Conservation (phyloP, 2,329 filamentous ascomycete species). For the Fusarium sp. region DNA sequence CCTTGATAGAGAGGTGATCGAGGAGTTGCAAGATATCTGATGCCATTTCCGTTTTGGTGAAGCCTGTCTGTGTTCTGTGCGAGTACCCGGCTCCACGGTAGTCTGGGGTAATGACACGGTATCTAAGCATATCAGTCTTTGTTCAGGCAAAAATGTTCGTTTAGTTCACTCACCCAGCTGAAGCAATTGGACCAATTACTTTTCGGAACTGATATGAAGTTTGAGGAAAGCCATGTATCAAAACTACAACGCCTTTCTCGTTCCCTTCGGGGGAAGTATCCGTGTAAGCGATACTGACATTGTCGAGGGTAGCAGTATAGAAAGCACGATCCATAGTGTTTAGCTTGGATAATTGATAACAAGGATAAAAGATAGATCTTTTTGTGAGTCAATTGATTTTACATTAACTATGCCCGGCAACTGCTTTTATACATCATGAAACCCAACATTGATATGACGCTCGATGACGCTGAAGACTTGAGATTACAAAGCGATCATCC, state of each 20-base stretch:
- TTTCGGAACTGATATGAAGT: constrained; percentile 28
- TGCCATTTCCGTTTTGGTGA: constrained; percentile 27
- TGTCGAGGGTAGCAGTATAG: constrained; percentile 9
- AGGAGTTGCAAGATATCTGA: constrained; percentile 9
- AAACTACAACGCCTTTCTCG: constrained; percentile 13
- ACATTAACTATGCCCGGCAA: no score
- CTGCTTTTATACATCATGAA: neutral
- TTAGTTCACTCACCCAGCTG: neutral
- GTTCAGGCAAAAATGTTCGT: no score
- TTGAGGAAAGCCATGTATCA: constrained; percentile 25
- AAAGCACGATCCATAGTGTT: constrained; percentile 10
- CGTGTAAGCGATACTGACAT: constrained; percentile 18
- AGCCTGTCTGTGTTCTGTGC: constrained; percentile 13
- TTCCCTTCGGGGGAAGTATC: constrained; percentile 1
- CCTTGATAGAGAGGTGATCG: constrained; percentile 6
- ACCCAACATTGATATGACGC: constrained; percentile 9
- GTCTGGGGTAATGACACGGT: constrained; percentile 21
- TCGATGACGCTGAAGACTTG: constrained; percentile 27
- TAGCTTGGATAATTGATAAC: neutral
- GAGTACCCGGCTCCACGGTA: constrained; percentile 21
- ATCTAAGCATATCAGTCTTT: neutral
- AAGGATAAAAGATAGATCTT: no score
- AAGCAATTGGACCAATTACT: constrained; percentile 5
- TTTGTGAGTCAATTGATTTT: neutral
- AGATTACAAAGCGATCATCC: constrained; percentile 15